Percentiles rank a stretch among this genome's conserved stretches.
These are phyloP conservation scores for Barnettozyma californica DNA, from an alignment of 805 yeast species.

Conservation along the genomic window DNA sequence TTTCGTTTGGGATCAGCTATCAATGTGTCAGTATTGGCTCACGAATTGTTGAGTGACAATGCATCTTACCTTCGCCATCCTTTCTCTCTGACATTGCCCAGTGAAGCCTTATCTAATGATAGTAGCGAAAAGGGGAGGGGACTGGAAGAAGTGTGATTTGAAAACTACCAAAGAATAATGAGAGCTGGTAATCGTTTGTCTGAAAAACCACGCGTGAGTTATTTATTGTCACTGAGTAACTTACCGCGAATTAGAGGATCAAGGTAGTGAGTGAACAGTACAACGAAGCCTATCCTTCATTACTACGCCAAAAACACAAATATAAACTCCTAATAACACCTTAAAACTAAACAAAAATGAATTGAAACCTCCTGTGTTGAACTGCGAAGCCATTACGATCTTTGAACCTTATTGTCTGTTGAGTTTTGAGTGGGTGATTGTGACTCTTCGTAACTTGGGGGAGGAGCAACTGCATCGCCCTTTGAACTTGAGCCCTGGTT, in stretches of 20 bases:
- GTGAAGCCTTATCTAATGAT: neutral
- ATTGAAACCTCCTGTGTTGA: neutral
- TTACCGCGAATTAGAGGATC: neutral
- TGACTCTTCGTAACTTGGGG: constrained; percentile 21
- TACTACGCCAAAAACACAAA: neutral
- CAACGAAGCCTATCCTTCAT: too few species aligned
- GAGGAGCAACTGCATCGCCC: constrained; percentile 1
- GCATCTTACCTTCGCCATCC: neutral
- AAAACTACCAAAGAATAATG: neutral
- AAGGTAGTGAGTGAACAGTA: too few species aligned
- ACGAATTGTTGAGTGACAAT: too few species aligned
- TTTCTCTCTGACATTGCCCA: neutral
- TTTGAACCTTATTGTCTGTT: constrained; percentile 24
- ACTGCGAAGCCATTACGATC: neutral
- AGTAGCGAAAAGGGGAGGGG: neutral
- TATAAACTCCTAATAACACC: neutral
- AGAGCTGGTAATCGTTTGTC: neutral
- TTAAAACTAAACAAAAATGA: neutral
- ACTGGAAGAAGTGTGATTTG: too few species aligned
- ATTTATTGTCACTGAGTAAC: neutral
- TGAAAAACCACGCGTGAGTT: neutral
- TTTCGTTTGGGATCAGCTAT: constrained; percentile 3
- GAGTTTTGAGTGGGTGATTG: neutral
- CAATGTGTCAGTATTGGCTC: neutral
- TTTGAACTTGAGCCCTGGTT: neutral